These are phyloP conservation scores for Rhizomucor miehei DNA, from an alignment of 371 early-diverging fungal genomes.

Conservation along the genomic window DNA sequence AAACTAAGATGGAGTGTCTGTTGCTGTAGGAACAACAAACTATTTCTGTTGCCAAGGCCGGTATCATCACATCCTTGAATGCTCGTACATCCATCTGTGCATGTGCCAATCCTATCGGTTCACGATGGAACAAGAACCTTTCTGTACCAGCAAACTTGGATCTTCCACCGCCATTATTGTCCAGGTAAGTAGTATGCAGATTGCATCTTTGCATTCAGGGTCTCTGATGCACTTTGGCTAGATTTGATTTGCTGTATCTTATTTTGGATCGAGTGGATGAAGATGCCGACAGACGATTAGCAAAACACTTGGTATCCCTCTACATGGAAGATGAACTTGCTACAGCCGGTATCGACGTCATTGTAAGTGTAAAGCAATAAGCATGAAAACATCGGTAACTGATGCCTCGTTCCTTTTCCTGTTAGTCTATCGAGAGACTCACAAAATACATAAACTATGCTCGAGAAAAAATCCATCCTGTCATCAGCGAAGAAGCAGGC, in stretches of 20 bases:
- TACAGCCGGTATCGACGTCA: constrained; percentile 55
- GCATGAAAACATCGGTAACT: too few species aligned
- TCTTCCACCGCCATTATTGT: constrained; percentile 94
- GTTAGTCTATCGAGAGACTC: constrained; percentile 73
- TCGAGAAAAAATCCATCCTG: constrained; percentile 77
- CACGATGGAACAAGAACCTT: constrained; percentile 87
- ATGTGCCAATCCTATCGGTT: constrained; percentile 97
- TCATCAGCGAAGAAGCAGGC: constrained; percentile 81
- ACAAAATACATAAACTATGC: constrained; percentile 94
- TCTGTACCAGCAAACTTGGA: constrained; percentile 96
- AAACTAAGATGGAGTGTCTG: background rate
- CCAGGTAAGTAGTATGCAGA: constrained; percentile 52
- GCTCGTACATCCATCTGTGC: constrained; percentile 98
- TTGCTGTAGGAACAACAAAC: constrained; percentile 95
- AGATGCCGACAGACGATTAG: constrained; percentile 83
- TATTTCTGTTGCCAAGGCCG: constrained; percentile 99
- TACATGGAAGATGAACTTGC: constrained; percentile 73
- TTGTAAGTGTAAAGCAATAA: constrained; percentile 39
- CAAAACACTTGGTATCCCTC: constrained; percentile 82
- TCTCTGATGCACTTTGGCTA: constrained; percentile 4
- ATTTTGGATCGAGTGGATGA: constrained; percentile 92
- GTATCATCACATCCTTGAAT: constrained; percentile 99
- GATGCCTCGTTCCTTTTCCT: too few species aligned
- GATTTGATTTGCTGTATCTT: constrained; percentile 96
- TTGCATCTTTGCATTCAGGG: background rate